phyloP scores from a whole-genome alignment of 2,329 filamentous ascomycete species.

The Bipolaris victoriae region DNA sequence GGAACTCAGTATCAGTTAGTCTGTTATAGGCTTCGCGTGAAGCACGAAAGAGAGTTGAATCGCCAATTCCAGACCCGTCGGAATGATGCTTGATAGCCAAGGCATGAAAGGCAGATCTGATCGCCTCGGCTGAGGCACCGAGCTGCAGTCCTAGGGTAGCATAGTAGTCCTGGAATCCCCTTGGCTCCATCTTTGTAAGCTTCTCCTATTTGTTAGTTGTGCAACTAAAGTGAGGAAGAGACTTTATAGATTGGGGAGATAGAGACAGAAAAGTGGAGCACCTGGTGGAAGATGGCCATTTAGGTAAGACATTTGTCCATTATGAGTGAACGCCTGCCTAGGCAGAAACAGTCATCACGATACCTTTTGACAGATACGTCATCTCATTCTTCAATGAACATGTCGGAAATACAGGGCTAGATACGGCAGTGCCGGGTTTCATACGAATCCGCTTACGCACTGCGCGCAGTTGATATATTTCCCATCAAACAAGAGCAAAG shows the following conservation, averaged over 20 bases:
- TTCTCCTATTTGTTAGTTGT: background rate
- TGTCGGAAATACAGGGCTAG: background rate
- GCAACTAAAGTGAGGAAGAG: background rate
- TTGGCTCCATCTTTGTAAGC: conserved; percentile 12
- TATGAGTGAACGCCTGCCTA: background rate
- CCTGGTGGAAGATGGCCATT: background rate
- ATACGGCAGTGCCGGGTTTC: background rate
- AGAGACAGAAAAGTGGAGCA: background rate
- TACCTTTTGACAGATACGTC: background rate
- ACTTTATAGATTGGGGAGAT: background rate
- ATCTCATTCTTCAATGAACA: background rate
- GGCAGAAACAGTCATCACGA: background rate
- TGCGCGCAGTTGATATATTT: background rate
- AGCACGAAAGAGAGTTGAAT: conserved; percentile 17
- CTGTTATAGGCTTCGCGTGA: conserved; percentile 24
- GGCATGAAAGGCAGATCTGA: conserved; percentile 96
- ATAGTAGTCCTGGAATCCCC: conserved; percentile 73
- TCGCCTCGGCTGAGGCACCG: conserved; percentile 76
- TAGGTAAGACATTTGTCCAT: background rate
- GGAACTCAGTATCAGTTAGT: conserved; percentile 12
- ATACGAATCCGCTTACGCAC: background rate
- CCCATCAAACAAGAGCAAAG: background rate
- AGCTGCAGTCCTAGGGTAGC: conserved; percentile 79
- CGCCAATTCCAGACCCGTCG: conserved; percentile 78
- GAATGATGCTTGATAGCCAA: conserved; percentile 94